These are phyloP conservation scores for Colletotrichum sp. DNA, from an alignment of 2,329 filamentous ascomycete species.

Conservation along the genomic window DNA sequence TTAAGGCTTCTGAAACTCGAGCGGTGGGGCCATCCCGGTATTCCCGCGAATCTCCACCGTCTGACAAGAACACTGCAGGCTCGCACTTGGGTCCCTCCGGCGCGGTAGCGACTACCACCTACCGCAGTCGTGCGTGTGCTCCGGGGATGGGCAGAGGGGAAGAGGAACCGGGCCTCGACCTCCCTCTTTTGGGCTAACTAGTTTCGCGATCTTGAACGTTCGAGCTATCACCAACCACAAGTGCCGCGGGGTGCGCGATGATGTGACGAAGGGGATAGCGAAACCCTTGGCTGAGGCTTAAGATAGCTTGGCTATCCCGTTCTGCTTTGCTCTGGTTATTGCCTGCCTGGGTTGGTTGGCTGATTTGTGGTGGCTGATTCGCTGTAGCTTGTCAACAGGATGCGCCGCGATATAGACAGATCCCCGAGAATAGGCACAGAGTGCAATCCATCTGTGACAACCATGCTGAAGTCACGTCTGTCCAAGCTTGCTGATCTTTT, in stretches of 20 bases:
- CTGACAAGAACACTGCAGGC: background rate
- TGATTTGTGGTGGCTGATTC: background rate
- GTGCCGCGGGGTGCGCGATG: background rate
- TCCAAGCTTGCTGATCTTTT: background rate
- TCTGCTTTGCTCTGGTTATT: background rate
- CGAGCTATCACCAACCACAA: background rate
- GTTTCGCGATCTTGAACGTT: background rate
- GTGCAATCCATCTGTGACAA: conserved; percentile 7
- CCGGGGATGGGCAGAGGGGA: background rate
- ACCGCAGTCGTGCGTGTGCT: conserved; percentile 4
- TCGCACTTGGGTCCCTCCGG: background rate
- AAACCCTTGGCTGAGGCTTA: background rate
- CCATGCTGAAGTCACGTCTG: background rate
- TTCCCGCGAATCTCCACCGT: conserved; percentile 1
- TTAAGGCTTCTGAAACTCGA: conserved; percentile 15
- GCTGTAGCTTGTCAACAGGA: conserved; percentile 1
- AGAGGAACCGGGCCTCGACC: background rate
- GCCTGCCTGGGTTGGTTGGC: background rate
- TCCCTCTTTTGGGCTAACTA: background rate
- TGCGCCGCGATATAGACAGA: background rate
- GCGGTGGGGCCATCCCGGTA: background rate
- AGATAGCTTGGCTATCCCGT: background rate
- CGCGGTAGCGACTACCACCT: conserved; percentile 5
- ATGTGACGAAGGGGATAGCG: background rate
- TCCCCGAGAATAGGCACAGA: conserved; percentile 5